Evolutionary conservation across 805 yeast genomes (phyloP).

Genomic region (Saccharomyces eubayanus): DNA sequence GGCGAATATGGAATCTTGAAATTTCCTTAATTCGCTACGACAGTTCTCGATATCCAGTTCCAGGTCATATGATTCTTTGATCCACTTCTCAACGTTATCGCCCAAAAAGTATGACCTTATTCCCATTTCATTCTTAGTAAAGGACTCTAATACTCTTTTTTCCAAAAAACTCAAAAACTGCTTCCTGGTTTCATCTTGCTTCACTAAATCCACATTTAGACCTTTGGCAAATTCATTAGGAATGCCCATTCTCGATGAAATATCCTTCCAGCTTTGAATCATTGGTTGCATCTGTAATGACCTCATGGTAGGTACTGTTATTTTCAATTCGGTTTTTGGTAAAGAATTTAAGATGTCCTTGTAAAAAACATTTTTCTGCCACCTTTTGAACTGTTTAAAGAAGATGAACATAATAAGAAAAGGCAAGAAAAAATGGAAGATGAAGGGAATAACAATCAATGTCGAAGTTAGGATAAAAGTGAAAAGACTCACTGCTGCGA

Average conservation of each 20-base stretch:
- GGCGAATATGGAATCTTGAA: conserved; percentile 9
- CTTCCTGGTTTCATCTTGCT: conserved; percentile 1
- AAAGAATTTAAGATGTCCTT: conserved; percentile 10
- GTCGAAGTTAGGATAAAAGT: conserved; percentile 6
- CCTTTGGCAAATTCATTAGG: conserved; percentile 2
- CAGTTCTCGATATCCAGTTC: conserved; percentile 6
- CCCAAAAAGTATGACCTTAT: conserved; percentile 16
- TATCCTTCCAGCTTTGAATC: background rate
- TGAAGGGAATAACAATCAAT: conserved; percentile 10
- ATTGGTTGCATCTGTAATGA: conserved; percentile 9
- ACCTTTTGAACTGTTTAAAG: conserved; percentile 19
- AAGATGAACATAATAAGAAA: conserved; percentile 14
- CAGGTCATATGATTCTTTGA: conserved; percentile 10
- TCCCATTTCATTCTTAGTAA: conserved; percentile 17
- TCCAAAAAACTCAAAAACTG: conserved; percentile 10
- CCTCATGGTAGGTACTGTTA: conserved; percentile 12
- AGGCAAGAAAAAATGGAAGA: conserved; percentile 19
- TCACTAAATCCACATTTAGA: conserved; percentile 5
- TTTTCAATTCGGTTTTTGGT: conserved; percentile 9
- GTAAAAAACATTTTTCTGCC: conserved; percentile 15
- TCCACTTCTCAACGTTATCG: conserved; percentile 9
- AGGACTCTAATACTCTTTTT: conserved; percentile 18
- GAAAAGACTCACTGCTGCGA: conserved; percentile 9
- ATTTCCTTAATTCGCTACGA: conserved; percentile 6
- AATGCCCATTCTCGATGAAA: conserved; percentile 4